Percentiles rank a stretch among this genome's conserved stretches.
phyloP scores from a whole-genome alignment of 495 filamentous ascomycete species.

The Hypoxylon trugodes region DNA sequence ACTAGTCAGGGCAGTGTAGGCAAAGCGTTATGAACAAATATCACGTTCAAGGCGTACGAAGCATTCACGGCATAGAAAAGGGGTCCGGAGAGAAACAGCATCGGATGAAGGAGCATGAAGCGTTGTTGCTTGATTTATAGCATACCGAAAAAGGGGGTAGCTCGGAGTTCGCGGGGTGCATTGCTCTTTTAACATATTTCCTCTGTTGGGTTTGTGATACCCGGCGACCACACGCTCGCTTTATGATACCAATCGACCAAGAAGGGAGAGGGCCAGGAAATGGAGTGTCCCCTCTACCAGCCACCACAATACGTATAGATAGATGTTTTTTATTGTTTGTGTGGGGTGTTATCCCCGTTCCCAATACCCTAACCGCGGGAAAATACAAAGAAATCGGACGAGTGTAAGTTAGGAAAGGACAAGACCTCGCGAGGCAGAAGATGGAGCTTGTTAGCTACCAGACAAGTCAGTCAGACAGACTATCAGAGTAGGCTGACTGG shows the following conservation, averaged over 20 bases:
- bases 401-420: conserved; percentile 4
- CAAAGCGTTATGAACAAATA: conserved; percentile 47
- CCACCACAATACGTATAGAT: conserved; percentile 2
- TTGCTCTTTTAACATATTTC: conserved; percentile 36
- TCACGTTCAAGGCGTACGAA: background rate
- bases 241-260: conserved; percentile 30
- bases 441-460: background rate
- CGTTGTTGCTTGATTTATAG: conserved; percentile 19
- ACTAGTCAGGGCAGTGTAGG: conserved; percentile 48
- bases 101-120: conserved; percentile 20
- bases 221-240: conserved; percentile 28
- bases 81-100: background rate
- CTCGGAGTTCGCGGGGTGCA: conserved; percentile 25
- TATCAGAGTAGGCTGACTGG: too few species aligned
- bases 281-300: background rate
- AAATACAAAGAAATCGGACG: background rate
- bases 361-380: conserved; percentile 29
- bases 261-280: background rate
- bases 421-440: background rate
- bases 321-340: background rate
- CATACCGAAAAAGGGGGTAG: conserved; percentile 22
- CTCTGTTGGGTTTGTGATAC: conserved; percentile 30
- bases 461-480: too few species aligned
- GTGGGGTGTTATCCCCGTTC: conserved; percentile 3
- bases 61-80: background rate